Percentiles rank a stretch among this genome's conserved stretches.
Conservation (phyloP, 2,329 filamentous ascomycete species). For the Neonectria faginata region DNA sequence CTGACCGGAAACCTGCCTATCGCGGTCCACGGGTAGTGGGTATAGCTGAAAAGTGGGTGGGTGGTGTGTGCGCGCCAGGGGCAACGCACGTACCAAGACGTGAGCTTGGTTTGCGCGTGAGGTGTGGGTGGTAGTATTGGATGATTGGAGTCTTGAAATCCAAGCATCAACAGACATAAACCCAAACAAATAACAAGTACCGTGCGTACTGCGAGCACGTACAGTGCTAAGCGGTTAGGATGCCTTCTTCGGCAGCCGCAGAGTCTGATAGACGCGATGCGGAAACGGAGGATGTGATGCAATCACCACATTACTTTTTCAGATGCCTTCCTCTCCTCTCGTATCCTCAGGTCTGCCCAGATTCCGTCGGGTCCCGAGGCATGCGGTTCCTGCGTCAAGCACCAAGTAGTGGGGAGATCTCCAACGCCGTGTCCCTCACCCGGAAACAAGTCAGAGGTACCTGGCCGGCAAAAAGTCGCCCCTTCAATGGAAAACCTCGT, state of each 20-base stretch:
- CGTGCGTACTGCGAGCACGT: background rate
- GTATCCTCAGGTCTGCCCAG: background rate
- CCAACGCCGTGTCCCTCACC: background rate
- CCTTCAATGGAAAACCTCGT: background rate
- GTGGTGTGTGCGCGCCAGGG: slow-evolving; percentile 1
- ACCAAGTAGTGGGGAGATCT: background rate
- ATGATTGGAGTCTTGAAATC: background rate
- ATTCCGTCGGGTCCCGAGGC: slow-evolving; percentile 1
- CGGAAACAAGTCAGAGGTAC: too few relatives aligned
- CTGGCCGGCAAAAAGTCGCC: background rate
- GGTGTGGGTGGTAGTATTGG: background rate
- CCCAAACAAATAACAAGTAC: background rate
- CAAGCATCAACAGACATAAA: background rate
- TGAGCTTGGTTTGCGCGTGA: background rate
- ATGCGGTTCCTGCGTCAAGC: background rate
- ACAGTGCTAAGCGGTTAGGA: too few relatives aligned
- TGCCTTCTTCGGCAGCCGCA: too few relatives aligned
- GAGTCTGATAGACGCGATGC: background rate
- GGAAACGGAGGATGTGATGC: background rate
- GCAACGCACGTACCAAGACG: background rate
- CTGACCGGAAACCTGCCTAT: slow-evolving; percentile 2
- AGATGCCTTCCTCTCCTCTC: background rate
- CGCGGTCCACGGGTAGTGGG: background rate
- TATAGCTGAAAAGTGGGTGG: too few relatives aligned
- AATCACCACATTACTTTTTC: background rate